Conservation (phyloP, 2,329 filamentous ascomycete species). For the Ophiocordyceps camponoti-saundersi region DNA sequence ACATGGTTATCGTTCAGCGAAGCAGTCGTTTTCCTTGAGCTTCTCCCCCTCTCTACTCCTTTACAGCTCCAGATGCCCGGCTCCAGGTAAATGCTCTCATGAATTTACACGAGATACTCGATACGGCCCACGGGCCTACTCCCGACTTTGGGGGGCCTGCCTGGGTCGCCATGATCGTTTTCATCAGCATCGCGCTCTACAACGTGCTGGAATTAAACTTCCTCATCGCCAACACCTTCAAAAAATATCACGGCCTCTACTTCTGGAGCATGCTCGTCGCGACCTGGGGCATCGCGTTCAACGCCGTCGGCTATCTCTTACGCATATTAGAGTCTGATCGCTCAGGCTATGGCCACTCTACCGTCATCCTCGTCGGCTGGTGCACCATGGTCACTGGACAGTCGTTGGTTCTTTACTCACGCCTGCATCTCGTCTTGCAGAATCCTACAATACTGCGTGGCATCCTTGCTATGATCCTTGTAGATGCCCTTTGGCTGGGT, state of each 20-base stretch:
- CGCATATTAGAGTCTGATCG: constrained; percentile 11
- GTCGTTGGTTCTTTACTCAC: constrained; percentile 42
- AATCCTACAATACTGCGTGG: constrained; percentile 28
- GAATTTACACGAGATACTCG: not conserved
- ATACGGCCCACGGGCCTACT: not conserved
- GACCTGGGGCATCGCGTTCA: constrained; percentile 10
- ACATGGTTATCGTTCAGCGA: not conserved
- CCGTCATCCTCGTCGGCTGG: constrained; percentile 14
- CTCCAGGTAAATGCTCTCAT: not conserved
- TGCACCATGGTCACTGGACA: constrained; percentile 42
- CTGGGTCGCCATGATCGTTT: constrained; percentile 5
- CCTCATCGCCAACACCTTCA: constrained; percentile 12
- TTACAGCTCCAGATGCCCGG: not conserved
- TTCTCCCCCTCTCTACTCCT: not conserved
- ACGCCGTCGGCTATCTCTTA: constrained; percentile 27
- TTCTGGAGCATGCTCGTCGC: constrained; percentile 15
- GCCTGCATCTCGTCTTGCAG: constrained; percentile 40
- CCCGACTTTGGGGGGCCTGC: not conserved
- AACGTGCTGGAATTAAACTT: constrained; percentile 13
- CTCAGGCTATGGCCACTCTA: constrained; percentile 7
- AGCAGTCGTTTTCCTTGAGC: not conserved
- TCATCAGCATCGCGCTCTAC: constrained; percentile 10
- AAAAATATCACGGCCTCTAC: constrained; percentile 11
- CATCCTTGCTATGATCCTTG: constrained; percentile 39
- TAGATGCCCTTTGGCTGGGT: constrained; percentile 33